These are phyloP conservation scores for Xylaria palmicola DNA, from an alignment of 495 filamentous ascomycete species.

Conservation along the genomic window DNA sequence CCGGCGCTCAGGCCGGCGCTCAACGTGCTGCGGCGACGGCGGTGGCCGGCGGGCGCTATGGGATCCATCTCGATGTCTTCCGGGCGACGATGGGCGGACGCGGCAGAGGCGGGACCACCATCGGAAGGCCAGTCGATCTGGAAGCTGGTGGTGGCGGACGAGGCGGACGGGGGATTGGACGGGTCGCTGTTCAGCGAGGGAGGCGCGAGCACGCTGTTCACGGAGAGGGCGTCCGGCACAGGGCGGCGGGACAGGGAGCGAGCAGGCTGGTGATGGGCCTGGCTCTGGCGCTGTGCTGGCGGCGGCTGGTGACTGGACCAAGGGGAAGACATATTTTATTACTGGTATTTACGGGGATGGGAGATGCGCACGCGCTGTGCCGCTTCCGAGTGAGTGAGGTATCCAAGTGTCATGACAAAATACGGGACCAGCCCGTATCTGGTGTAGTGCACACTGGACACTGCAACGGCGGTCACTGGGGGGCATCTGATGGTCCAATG, in stretches of 20 bases:
- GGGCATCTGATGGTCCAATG: not conserved
- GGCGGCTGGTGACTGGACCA: constrained; percentile 9
- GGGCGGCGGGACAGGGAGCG: not conserved
- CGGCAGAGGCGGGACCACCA: constrained; percentile 25
- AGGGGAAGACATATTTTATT: constrained; percentile 10
- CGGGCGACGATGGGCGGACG: constrained; percentile 25
- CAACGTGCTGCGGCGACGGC: constrained; percentile 60
- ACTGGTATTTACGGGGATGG: not conserved
- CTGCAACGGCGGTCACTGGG: not conserved
- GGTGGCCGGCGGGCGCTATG: constrained; percentile 47
- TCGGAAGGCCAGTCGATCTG: constrained; percentile 31
- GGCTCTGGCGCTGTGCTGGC: not conserved
- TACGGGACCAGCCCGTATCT: not conserved
- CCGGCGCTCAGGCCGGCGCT: constrained; percentile 33
- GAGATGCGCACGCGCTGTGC: not conserved
- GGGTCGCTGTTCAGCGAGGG: constrained; percentile 25
- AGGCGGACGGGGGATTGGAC: constrained; percentile 30
- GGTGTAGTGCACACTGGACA: not conserved
- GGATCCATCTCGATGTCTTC: constrained; percentile 51
- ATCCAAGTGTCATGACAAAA: not conserved
- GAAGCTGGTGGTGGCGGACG: constrained; percentile 34
- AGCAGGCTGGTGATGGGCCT: not conserved
- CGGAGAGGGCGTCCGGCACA: constrained; percentile 15
- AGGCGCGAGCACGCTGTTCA: constrained; percentile 23
- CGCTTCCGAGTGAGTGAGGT: constrained; percentile 7